These are phyloP conservation scores for Phytophthora tubulina DNA, from an alignment of 352 stramenopile genomes.

Conservation along the genomic window DNA sequence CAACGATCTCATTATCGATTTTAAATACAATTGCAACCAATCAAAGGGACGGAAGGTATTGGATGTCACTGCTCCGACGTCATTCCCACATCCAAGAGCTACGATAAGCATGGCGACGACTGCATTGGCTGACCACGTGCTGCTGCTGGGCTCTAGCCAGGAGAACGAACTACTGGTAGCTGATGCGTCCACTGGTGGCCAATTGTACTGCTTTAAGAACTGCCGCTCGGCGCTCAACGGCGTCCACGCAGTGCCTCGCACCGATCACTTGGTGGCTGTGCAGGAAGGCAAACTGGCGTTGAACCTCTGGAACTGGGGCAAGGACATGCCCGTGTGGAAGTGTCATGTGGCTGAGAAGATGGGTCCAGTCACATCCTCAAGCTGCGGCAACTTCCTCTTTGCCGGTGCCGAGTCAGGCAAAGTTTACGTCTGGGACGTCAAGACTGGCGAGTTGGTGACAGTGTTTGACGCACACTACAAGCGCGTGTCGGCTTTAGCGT, in stretches of 20 bases:
- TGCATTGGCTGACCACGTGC: slow-evolving; percentile 65
- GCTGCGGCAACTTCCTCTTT: slow-evolving; percentile 81
- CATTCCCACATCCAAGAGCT: slow-evolving; percentile 23
- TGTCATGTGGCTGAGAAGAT: slow-evolving; percentile 84
- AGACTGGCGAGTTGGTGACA: slow-evolving; percentile 80
- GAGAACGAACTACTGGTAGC: slow-evolving; percentile 74
- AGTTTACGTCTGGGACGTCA: slow-evolving; percentile 89
- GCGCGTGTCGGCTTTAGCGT: slow-evolving; percentile 67
- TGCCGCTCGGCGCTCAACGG: slow-evolving; percentile 59
- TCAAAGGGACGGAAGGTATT: slow-evolving; percentile 28
- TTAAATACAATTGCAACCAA: slow-evolving; percentile 27
- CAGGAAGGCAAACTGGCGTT: slow-evolving; percentile 76
- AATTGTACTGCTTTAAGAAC: slow-evolving; percentile 85
- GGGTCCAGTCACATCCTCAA: slow-evolving; percentile 61
- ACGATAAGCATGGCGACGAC: slow-evolving; percentile 48
- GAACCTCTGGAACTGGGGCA: slow-evolving; percentile 72
- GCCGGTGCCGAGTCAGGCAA: slow-evolving; percentile 81
- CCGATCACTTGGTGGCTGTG: slow-evolving; percentile 71
- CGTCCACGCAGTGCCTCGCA: slow-evolving; percentile 66
- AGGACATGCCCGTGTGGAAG: slow-evolving; percentile 78
- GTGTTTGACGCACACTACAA: slow-evolving; percentile 92
- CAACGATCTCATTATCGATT: not conserved
- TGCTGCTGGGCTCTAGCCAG: slow-evolving; percentile 73
- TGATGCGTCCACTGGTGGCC: slow-evolving; percentile 64
- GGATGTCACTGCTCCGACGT: slow-evolving; percentile 15